Conservation (phyloP, 257 asterid species). For the Lithospermum erythrorhizon region DNA sequence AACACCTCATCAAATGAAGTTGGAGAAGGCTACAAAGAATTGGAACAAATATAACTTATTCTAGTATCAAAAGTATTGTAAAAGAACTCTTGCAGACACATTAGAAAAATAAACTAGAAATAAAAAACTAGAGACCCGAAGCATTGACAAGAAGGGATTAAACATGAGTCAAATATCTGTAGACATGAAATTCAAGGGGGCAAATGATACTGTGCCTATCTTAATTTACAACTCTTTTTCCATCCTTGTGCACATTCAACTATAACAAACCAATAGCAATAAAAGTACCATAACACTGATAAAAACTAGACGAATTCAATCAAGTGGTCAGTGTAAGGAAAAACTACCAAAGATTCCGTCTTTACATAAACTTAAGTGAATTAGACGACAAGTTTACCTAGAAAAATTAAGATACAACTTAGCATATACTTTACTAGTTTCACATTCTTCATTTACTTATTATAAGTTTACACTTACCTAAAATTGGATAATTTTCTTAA, state of each 20-base stretch:
- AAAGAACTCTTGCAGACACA: not conserved
- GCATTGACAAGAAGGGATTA: not conserved
- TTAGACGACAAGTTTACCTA: not conserved
- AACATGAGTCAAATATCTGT: not conserved
- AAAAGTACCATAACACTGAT: not conserved
- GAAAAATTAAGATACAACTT: not conserved
- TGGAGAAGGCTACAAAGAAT: conserved; percentile 81
- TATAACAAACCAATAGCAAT: not conserved
- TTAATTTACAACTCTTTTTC: not conserved
- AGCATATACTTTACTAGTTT: not conserved
- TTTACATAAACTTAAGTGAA: not conserved
- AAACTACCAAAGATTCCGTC: not conserved
- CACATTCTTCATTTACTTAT: not conserved
- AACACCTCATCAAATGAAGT: conserved; percentile 86
- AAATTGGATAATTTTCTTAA: no score
- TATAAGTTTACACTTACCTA: no score
- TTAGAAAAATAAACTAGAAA: not conserved
- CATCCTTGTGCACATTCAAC: not conserved
- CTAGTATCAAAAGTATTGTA: not conserved
- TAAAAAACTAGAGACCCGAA: not conserved
- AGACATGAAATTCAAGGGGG: not conserved
- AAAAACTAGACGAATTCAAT: not conserved
- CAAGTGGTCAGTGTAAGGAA: not conserved
- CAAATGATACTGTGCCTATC: not conserved
- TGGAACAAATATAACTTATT: conserved; percentile 6